These are phyloP conservation scores for Mycena floridula DNA, from an alignment of 768 basidiomycete species.

Conservation along the genomic window DNA sequence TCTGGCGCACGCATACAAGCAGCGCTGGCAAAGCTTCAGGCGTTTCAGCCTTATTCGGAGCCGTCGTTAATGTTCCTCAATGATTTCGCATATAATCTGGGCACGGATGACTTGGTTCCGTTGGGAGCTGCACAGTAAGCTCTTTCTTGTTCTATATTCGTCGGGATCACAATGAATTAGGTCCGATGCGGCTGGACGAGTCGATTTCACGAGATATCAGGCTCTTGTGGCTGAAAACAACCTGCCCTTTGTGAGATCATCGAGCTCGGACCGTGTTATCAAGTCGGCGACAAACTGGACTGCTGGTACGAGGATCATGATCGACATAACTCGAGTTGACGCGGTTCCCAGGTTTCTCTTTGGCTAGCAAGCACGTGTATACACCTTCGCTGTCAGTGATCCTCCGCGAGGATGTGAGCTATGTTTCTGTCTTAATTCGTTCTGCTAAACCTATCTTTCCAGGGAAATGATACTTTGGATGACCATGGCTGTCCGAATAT, in stretches of 20 bases:
- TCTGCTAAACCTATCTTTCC: background rate
- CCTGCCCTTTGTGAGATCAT: conserved; percentile 45
- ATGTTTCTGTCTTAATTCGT: background rate
- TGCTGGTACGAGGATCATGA: conserved; percentile 32
- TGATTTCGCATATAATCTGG: conserved; percentile 54
- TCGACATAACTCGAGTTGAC: background rate
- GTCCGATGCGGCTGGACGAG: conserved; percentile 39
- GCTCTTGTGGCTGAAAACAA: conserved; percentile 26
- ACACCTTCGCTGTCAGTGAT: conserved; percentile 49
- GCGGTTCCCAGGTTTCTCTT: conserved; percentile 45
- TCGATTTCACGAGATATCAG: conserved; percentile 36
- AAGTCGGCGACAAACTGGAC: conserved; percentile 69
- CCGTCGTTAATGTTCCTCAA: conserved; percentile 49
- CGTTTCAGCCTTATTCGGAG: conserved; percentile 38
- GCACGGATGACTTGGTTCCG: conserved; percentile 52
- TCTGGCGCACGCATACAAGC: conserved; percentile 34
- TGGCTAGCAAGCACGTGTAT: conserved; percentile 39
- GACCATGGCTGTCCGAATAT: conserved; percentile 59
- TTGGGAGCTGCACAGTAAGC: conserved; percentile 63
- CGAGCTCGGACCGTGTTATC: conserved; percentile 52
- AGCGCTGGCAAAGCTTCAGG: conserved; percentile 49
- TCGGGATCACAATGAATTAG: conserved; percentile 16
- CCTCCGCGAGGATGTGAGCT: conserved; percentile 46
- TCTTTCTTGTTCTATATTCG: background rate
- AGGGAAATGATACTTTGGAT: conserved; percentile 67